Evolutionary conservation across 805 yeast species (phyloP).

Genomic region (Danielia reshetovae): DNA sequence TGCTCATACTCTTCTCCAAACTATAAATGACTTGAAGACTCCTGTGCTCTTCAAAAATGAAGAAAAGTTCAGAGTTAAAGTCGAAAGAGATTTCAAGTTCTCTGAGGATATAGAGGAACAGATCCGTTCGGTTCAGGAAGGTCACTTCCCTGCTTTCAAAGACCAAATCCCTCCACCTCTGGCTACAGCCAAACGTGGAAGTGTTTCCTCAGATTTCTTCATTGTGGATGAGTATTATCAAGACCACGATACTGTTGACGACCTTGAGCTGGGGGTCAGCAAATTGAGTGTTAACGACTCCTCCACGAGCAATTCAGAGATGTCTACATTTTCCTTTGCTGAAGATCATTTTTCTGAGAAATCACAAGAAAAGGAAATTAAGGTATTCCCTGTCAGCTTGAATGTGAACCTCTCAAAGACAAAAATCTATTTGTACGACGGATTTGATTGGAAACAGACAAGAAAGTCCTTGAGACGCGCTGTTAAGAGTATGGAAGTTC

Average conservation of each 20-base stretch:
- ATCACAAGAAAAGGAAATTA: neutral
- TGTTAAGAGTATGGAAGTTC: constrained; percentile 56
- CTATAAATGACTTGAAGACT: constrained; percentile 66
- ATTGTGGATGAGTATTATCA: constrained; percentile 10
- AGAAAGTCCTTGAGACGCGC: constrained; percentile 63
- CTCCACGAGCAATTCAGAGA: neutral
- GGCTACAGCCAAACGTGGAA: too few relatives aligned
- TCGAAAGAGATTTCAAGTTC: constrained; percentile 23
- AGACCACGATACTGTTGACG: neutral
- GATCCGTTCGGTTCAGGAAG: constrained; percentile 23
- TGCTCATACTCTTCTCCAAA: constrained; percentile 62
- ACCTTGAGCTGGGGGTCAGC: constrained; percentile 3
- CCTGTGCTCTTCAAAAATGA: constrained; percentile 59
- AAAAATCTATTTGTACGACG: constrained; percentile 65
- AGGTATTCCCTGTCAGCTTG: constrained; percentile 22
- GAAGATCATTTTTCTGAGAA: constrained; percentile 13
- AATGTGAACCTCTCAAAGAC: constrained; percentile 37
- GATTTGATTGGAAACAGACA: constrained; percentile 88
- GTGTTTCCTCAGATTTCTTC: constrained; percentile 2
- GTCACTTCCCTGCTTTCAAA: neutral
- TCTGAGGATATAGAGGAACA: constrained; percentile 34
- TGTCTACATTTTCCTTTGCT: constrained; percentile 1
- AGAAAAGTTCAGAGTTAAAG: constrained; percentile 49
- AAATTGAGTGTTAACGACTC: constrained; percentile 2
- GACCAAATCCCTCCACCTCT: too few relatives aligned